These are phyloP conservation scores for Phlyctochytrium bullatum DNA, from an alignment of 192 early-diverging fungal species.

Conservation along the genomic window DNA sequence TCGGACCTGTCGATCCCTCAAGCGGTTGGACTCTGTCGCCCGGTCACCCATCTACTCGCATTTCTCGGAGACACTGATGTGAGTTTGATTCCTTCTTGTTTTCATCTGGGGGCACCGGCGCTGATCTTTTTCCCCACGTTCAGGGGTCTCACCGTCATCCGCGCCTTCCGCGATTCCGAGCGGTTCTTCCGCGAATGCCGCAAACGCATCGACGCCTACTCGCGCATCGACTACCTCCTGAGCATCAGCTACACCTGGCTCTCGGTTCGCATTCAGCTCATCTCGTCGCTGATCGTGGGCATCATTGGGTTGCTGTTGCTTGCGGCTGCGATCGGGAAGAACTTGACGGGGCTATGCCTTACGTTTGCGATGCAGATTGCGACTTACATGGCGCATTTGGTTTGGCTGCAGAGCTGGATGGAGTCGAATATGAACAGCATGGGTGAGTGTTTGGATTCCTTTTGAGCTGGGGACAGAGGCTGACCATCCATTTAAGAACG, in stretches of 20 bases:
- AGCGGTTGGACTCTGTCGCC: slow-evolving; percentile 36
- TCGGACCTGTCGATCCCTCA: slow-evolving; percentile 27
- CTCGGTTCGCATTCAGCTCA: slow-evolving; percentile 19
- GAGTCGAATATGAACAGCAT: slow-evolving; percentile 3
- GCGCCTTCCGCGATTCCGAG: background rate
- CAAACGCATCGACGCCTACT: slow-evolving; percentile 6
- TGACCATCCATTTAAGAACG: slow-evolving; percentile 49
- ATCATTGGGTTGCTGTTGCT: slow-evolving; percentile 67
- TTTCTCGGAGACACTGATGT: slow-evolving; percentile 36
- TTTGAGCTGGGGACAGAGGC: no score
- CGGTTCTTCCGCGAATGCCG: slow-evolving; percentile 11
- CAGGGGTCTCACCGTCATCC: slow-evolving; percentile 11
- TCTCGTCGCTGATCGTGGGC: slow-evolving; percentile 38
- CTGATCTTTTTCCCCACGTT: background rate
- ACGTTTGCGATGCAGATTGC: slow-evolving; percentile 77
- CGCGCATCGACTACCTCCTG: slow-evolving; percentile 14
- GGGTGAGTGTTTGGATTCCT: no score
- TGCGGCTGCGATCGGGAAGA: slow-evolving; percentile 57
- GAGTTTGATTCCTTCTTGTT: background rate
- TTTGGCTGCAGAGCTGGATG: background rate
- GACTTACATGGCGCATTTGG: background rate
- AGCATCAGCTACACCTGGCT: slow-evolving; percentile 17
- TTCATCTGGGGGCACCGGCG: no score
- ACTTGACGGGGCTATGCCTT: slow-evolving; percentile 76
- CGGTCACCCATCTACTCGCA: slow-evolving; percentile 34